Base-by-base conservation (phyloP, 768 basidiomycete genomes). In the Nidularia pulvinata region DNA sequence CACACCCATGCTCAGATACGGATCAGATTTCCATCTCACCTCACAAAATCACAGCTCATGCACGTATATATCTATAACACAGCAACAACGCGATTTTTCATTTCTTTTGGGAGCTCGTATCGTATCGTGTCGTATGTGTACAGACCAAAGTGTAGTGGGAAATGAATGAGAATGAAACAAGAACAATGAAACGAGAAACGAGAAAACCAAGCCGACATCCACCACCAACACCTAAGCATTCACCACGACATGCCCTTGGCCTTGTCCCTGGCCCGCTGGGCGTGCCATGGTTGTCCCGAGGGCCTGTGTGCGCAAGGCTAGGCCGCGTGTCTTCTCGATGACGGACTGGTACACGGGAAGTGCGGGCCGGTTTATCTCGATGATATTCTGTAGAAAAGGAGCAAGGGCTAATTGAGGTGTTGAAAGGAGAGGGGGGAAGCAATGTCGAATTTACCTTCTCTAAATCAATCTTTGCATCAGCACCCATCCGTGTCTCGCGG, bases 401-500 rank as follows among this genome's bases (percentile, higher is more conserved):
- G 25, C 30, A 46, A 56, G 33, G 51, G 32, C 42, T 50, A n/a
- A 7, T 33, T 49, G 13, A 3, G 11, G 48, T 32, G 25, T 25
- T 35, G 11, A 35, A 35, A 16, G 50, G n/a, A 46, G 48, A 51
- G 35, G 30, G 19, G 39, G 13, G 19, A 6, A 49, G 30, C 9
- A 16, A 11, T 46, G 55, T 16, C 37, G 37, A 42, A 56, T 75
- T 37, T 56, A 91, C 94, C 79, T 96, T 94, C 71, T 95, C 94
- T 30, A 98, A 79, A 69, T 98, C 96, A 55, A 98, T 98, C 76
- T 96, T 97, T 49, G 96, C 96, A 61, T 98, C 96, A 1, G 92
- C 89, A 11, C 93, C 93, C 89, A 96, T 93, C 46, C 94, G 84
- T 5, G 95, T 96, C 71, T 98, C 97, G 34, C 97, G 86, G 63